A percentile compares a stretch with the other conserved stretches of the same genome.
These are phyloP conservation scores for Fraxinus americana DNA, from an alignment of 257 asterid species.

Conservation along the genomic window DNA sequence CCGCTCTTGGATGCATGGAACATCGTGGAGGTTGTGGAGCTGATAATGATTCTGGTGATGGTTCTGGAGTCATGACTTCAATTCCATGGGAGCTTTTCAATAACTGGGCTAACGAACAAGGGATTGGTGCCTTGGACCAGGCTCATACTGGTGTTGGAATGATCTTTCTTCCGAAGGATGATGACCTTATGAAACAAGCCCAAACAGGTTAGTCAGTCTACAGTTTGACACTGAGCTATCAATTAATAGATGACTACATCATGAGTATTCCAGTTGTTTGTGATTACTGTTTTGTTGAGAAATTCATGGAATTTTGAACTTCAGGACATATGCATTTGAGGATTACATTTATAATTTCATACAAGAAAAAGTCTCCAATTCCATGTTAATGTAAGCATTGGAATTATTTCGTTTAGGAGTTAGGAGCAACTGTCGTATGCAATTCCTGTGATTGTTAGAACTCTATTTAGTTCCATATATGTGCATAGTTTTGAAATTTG, in stretches of 20 bases:
- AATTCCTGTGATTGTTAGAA: background rate
- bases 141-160: constrained; percentile 93
- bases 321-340: background rate
- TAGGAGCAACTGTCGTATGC: background rate
- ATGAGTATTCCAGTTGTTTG: background rate
- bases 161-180: constrained; percentile 90
- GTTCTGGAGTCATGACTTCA: constrained; percentile 93
- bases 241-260: background rate
- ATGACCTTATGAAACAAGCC: constrained; percentile 65
- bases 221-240: background rate
- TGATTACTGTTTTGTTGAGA: background rate
- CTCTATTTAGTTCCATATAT: no score
- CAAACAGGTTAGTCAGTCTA: constrained; percentile 60
- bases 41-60: constrained; percentile 99
- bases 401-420: background rate
- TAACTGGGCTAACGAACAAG: constrained; percentile 84
- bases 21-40: constrained; percentile 99
- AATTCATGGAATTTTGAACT: background rate
- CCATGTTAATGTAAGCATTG: background rate
- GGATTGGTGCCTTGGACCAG: constrained; percentile 66
- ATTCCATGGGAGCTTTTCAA: constrained; percentile 96
- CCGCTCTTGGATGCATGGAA: constrained; percentile 98
- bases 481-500: background rate
- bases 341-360: background rate
- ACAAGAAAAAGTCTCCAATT: background rate